phyloP scores from a whole-genome alignment of 805 yeast genomes.

The Metschnikowia colocasiae region DNA sequence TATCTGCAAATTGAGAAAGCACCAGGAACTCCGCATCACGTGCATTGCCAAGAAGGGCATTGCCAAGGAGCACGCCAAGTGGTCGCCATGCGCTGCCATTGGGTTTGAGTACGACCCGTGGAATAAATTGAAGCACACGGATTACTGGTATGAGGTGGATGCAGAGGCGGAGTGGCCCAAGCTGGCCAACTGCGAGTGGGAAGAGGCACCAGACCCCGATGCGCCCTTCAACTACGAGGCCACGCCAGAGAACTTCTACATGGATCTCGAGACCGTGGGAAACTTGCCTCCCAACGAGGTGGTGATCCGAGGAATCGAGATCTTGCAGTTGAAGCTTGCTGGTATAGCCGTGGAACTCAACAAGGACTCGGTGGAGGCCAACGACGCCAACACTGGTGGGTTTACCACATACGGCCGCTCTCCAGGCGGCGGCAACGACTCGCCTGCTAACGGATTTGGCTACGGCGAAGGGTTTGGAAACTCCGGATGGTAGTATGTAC shows the following conservation, averaged over 20 bases:
- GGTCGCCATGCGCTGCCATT: constrained; percentile 95
- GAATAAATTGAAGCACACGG: constrained; percentile 95
- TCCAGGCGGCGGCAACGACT: constrained; percentile 32
- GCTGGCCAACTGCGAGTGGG: constrained; percentile 86
- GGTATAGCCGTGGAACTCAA: constrained; percentile 70
- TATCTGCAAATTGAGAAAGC: constrained; percentile 84
- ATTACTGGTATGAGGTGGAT: constrained; percentile 91
- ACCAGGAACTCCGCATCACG: constrained; percentile 82
- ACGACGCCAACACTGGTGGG: constrained; percentile 43
- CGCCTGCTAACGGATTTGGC: constrained; percentile 24
- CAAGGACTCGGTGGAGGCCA: constrained; percentile 41
- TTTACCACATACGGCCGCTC: constrained; percentile 47
- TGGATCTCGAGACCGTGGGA: constrained; percentile 92
- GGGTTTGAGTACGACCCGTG: constrained; percentile 99
- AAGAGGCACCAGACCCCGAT: constrained; percentile 87
- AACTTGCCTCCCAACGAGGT: constrained; percentile 86
- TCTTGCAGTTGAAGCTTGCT: constrained; percentile 86
- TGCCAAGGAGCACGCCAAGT: constrained; percentile 96
- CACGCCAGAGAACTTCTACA: constrained; percentile 73
- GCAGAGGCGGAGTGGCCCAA: constrained; percentile 92
- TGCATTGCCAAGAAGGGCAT: constrained; percentile 98
- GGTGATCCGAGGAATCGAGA: constrained; percentile 76
- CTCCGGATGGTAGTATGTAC: constrained; percentile 27
- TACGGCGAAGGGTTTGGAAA: constrained; percentile 35
- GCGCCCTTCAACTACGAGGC: constrained; percentile 85